Conservation (phyloP, 2,329 filamentous ascomycete genomes). For the Phialophora chinensis region DNA sequence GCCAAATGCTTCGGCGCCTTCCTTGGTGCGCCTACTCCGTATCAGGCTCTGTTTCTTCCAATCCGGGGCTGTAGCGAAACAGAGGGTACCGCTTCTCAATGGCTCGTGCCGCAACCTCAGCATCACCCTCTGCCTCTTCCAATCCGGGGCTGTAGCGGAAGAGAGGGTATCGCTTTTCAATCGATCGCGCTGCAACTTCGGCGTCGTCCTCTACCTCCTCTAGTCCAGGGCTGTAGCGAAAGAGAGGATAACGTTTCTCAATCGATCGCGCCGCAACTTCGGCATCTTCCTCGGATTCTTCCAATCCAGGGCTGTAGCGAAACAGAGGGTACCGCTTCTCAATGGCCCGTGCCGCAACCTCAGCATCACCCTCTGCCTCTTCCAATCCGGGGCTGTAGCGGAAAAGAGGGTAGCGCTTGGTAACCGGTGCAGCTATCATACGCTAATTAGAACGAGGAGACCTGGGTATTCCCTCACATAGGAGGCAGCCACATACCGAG, state of each 20-base stretch:
- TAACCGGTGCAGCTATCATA: no score
- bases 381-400: not conserved
- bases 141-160: not conserved
- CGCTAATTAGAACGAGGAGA: no score
- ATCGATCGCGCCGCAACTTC: no score
- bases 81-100: constrained; percentile 1
- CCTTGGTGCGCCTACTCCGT: not conserved
- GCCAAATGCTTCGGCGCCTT: not conserved
- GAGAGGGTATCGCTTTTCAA: no score
- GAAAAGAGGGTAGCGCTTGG: constrained; percentile 2
- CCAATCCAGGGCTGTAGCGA: not conserved
- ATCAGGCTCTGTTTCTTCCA: not conserved
- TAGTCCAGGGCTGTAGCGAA: no score
- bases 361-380: not conserved
- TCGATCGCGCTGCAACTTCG: not conserved
- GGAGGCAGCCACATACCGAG: no score
- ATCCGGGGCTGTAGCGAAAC: not conserved
- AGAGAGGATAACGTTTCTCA: no score
- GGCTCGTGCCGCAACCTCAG: no score
- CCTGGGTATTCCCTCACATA: no score
- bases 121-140: not conserved
- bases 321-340: constrained; percentile 2
- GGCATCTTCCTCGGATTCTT: not conserved
- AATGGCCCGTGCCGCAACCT: not conserved
- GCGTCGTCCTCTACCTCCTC: no score